These are phyloP conservation scores for Alternaria panax DNA, from an alignment of 2,329 filamentous ascomycete species.

Conservation along the genomic window DNA sequence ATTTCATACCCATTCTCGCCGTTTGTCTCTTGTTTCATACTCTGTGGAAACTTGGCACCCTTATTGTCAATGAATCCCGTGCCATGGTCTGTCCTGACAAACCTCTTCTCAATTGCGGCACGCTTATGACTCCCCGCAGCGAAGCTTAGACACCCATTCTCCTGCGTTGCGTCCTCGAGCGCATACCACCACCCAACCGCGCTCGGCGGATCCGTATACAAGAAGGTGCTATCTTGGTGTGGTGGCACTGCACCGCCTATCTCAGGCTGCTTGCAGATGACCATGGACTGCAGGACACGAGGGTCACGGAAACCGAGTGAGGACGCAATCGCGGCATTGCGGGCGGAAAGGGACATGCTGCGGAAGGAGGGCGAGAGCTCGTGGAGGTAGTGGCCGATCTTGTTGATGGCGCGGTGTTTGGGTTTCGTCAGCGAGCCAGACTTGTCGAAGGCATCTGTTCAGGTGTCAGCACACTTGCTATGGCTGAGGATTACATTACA, in stretches of 20 bases:
- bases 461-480: neutral
- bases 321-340: conserved; percentile 70
- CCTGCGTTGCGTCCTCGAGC: conserved; percentile 84
- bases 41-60: conserved; percentile 67
- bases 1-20: conserved; percentile 43
- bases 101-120: conserved; percentile 73
- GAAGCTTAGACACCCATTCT: conserved; percentile 91
- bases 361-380: conserved; percentile 58
- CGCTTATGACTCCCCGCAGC: conserved; percentile 80
- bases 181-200: conserved; percentile 98
- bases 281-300: conserved; percentile 87
- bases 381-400: conserved; percentile 62
- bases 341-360: conserved; percentile 59
- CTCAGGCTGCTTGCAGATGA: conserved; percentile 98
- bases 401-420: conserved; percentile 84
- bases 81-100: conserved; percentile 69
- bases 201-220: conserved; percentile 87
- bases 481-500: neutral
- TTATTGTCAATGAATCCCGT: conserved; percentile 67
- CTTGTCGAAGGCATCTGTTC: conserved; percentile 74
- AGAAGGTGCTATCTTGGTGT: conserved; percentile 90
- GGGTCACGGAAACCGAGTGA: conserved; percentile 79
- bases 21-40: conserved; percentile 49
- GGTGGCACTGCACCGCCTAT: conserved; percentile 90
- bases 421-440: conserved; percentile 74